Conservation (phyloP, 176 grass and related monocot species). For the Avena insularis region DNA sequence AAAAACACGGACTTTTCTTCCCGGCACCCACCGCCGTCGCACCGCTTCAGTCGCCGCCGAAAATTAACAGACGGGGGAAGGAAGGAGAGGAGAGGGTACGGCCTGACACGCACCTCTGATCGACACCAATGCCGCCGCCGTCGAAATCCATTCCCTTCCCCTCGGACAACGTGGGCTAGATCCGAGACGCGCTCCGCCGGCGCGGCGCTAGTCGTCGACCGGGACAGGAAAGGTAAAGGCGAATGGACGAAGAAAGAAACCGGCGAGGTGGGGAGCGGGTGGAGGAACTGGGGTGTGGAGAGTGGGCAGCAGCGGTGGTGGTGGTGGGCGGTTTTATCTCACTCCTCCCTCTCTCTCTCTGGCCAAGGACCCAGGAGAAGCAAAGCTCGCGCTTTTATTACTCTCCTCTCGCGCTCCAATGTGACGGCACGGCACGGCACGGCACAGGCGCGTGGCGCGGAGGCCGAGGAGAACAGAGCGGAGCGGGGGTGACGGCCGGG, state of each 20-base stretch:
- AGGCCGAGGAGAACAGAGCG: slow-evolving; percentile 17
- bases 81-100: not conserved
- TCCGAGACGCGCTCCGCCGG: slow-evolving; percentile 5
- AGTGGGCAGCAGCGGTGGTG: slow-evolving; percentile 10
- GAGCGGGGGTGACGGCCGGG: not conserved
- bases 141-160: slow-evolving; percentile 60
- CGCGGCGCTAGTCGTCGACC: not conserved
- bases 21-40: not conserved
- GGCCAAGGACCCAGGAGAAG: slow-evolving; percentile 18
- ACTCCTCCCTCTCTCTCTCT: slow-evolving; percentile 28
- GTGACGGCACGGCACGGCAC: slow-evolving; percentile 40
- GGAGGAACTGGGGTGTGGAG: not conserved
- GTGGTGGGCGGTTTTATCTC: slow-evolving; percentile 33
- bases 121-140: slow-evolving; percentile 44
- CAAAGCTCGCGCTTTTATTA: slow-evolving; percentile 39
- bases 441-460: slow-evolving; percentile 31
- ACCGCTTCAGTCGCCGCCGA: not conserved
- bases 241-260: not conserved
- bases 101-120: slow-evolving; percentile 49
- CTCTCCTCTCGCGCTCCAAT: not conserved
- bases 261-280: not conserved
- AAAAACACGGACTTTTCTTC: not conserved
- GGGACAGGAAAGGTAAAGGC: not conserved
- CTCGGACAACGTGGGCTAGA: not conserved
- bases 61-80: not conserved